Evolutionary conservation across 2,329 filamentous ascomycete species (phyloP).

Genomic region (Claviceps sp.): DNA sequence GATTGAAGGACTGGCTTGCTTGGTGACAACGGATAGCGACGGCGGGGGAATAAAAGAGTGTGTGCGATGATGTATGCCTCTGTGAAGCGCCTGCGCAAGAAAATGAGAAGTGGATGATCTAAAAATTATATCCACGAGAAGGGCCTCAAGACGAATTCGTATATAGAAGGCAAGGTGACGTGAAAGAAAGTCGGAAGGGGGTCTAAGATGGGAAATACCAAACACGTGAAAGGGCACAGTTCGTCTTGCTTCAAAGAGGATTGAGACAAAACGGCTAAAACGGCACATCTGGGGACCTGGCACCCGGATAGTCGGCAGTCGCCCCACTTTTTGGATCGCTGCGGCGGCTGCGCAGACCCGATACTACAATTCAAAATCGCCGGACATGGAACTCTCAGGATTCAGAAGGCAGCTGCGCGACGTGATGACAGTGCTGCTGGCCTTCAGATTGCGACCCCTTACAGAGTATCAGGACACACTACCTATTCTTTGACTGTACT

Average conservation of each 20-base stretch:
- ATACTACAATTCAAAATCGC: no score
- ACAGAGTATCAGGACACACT: no score
- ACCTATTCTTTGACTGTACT: no score
- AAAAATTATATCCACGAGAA: no score
- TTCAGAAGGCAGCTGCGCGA: no score
- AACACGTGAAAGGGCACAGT: neutral
- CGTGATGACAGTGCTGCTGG: no score
- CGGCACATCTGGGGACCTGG: conserved; percentile 2
- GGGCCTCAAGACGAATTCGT: neutral
- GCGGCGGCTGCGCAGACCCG: no score
- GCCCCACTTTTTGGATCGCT: conserved; percentile 1
- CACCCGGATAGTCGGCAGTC: conserved; percentile 6
- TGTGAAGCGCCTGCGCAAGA: neutral
- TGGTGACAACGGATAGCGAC: neutral
- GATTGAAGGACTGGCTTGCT: neutral
- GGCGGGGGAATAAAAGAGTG: neutral
- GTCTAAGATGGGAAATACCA: neutral
- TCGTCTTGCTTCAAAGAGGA: neutral
- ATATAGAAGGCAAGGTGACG: neutral
- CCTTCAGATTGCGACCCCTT: no score
- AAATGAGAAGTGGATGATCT: no score
- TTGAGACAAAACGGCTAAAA: conserved; percentile 3
- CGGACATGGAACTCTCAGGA: no score
- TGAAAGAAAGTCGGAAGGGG: neutral
- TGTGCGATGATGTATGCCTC: neutral